Base-by-base conservation (phyloP, 495 filamentous ascomycete genomes). In the Aspergillus avenaceus region DNA sequence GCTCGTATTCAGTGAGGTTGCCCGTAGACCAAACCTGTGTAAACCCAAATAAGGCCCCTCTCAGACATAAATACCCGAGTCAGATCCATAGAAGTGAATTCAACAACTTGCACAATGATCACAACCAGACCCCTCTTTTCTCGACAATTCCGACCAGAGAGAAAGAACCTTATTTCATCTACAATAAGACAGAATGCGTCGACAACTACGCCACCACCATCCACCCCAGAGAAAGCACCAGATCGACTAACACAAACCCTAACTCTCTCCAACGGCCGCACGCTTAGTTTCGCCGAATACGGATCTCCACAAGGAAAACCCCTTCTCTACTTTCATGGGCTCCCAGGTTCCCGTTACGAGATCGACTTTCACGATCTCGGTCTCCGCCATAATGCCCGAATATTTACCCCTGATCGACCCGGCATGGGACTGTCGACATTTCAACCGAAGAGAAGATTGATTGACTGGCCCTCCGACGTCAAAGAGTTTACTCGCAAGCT, bases 311-410 rank as follows among this genome's bases (percentile, higher is more conserved):
- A 41, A 7, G 63, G 55, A n/a, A 47, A 50, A 11, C 64, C 62
- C 4, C 44, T 67, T 0, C 44, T 79, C 41, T 78, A 60, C 58
- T 66, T 77, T 46, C 75, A 79, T 54, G 71, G 76, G 19, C 67
- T 59, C 32, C 73, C 74, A 1, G 58, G 57, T 6, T 75, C 67
- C 1, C 74, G 70, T 24, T 59, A 71, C 9, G 73, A 78, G 56
- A 36, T 36, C 13, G 32, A 36, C 32, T 36, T 36, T 8, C 32
- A 36, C 13, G 32, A 36, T 7, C 12, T 36, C 3, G 71, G 53
- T n/a, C 45, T 48, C 7, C 54, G 23, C 12, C 41, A 64, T 11
- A 55, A 70, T 48, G 41, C 58, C 12, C 32, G 49, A 8, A 65
- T 66, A 6, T 45, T 73, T 16, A 67, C 70, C 46, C 31, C 79